Evolutionary conservation across 2,329 filamentous ascomycete genomes (phyloP), one percentile per base, ranked within the genome.

Genomic region (Pseudogymnoascus sp.): DNA sequence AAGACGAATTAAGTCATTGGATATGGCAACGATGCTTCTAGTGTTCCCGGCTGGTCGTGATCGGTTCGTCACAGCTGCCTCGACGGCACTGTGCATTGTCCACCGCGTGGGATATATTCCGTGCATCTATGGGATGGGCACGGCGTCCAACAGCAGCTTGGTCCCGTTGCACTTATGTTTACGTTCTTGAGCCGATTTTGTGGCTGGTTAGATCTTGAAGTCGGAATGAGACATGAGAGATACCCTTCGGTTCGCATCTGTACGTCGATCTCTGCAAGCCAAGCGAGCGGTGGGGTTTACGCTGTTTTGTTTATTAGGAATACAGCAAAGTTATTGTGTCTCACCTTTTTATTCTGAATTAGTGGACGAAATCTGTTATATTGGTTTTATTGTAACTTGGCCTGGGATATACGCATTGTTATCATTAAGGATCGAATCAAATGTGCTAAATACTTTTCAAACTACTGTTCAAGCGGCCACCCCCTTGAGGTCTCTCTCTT

Each of bases 1-100:
- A 75, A 74, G 65, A 66, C 66, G 61, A 72, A 72, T 65, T 71
- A 71, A 71, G 50, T 34, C 28, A 36, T 34, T 56, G 28, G 50
- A 56, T 36, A 36, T 56, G 50, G 3, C 50, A 56, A n/a, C 50
- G 50, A 36, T 14, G n/a, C 28, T 5, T 56, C 50, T 36, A 11
- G 28, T 21, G 28, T 34, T 38, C 10, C 8, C 28, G 28, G 28
- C 25, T 50, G 40, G 40, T 12, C 40, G 40, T 44, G 40, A 44
- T 44, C 40, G 10, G 18, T 44, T 23, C n/a, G 10, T 18, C 40
- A 6, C 40, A 44, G 16, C 18, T 44, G 40, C 40, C 16, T 44
- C 40, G 40, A 44, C 18, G 40, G 40, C 40, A 44, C 10, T 44
- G 5, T 44, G 16, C 40, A 44, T 23, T 44, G 12, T 44, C 40